Conservation (phyloP, 441 rosid genomes). For the Melastoma candidum region DNA sequence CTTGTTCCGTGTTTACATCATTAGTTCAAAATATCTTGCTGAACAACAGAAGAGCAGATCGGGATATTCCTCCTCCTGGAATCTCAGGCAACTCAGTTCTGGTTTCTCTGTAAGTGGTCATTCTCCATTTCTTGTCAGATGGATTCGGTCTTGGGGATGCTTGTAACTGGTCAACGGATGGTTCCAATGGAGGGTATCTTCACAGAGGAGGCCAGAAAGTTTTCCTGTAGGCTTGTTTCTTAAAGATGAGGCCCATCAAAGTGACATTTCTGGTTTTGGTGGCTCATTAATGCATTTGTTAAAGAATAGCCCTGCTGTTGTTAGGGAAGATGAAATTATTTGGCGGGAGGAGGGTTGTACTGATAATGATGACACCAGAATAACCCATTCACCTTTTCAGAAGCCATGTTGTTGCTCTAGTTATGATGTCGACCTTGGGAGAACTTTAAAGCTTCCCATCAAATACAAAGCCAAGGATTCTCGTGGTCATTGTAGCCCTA, state of each 20-base stretch:
- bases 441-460: constrained; percentile 52
- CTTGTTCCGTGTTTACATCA: constrained; percentile 87
- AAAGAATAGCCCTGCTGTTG: constrained; percentile 58
- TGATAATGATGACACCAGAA: constrained; percentile 77
- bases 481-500: constrained; percentile 49
- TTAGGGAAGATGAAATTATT: constrained; percentile 62
- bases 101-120: constrained; percentile 71
- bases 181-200: constrained; percentile 60
- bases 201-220: constrained; percentile 89
- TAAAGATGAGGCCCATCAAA: constrained; percentile 67
- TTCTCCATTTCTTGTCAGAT: constrained; percentile 93
- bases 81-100: constrained; percentile 85
- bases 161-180: constrained; percentile 46
- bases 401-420: constrained; percentile 96
- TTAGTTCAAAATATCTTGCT: constrained; percentile 78
- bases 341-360: constrained; percentile 95
- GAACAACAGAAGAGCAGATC: constrained; percentile 89
- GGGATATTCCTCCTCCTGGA: constrained; percentile 71
- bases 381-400: constrained; percentile 63
- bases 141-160: constrained; percentile 52
- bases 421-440: constrained; percentile 59
- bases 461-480: constrained; percentile 50
- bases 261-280: constrained; percentile 87
- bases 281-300: constrained; percentile 79
- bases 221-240: constrained; percentile 80